These are phyloP conservation scores for Penicillium diatomitis DNA, from an alignment of 495 filamentous ascomycete genomes.

Conservation along the genomic window DNA sequence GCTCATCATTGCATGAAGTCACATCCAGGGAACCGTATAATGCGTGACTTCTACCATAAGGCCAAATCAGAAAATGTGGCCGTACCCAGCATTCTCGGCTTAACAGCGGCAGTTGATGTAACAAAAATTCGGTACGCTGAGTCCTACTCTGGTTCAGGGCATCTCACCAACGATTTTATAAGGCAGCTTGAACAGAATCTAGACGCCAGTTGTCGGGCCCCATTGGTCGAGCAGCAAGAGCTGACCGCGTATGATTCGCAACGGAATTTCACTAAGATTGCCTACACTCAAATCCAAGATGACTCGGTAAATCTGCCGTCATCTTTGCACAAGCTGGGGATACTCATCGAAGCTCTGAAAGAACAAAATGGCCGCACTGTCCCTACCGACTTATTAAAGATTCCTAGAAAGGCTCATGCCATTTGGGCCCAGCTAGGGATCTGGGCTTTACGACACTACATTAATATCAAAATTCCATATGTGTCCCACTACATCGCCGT, in stretches of 20 bases:
- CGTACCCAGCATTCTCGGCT: neutral
- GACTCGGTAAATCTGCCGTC: neutral
- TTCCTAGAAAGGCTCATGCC: constrained; percentile 5
- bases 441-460: neutral
- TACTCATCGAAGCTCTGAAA: neutral
- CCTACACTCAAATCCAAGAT: neutral
- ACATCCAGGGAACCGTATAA: constrained; percentile 54
- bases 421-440: constrained; percentile 2
- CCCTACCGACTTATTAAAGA: neutral
- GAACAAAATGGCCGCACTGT: neutral
- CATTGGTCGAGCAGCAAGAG: neutral
- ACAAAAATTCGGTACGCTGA: neutral
- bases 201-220: constrained; percentile 1
- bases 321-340: neutral
- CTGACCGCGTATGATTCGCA: neutral
- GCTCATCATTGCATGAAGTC: constrained; percentile 21
- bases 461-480: neutral
- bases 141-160: neutral
- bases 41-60: constrained; percentile 60
- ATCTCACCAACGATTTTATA: neutral
- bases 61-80: neutral
- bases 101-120: neutral
- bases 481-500: neutral
- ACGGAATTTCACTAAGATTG: neutral
- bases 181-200: constrained; percentile 1